Percentiles rank a stretch among this genome's conserved stretches.
These are phyloP conservation scores for Suhomyces bolitotheri DNA, from an alignment of 1,139 yeast genomes.

Conservation along the genomic window DNA sequence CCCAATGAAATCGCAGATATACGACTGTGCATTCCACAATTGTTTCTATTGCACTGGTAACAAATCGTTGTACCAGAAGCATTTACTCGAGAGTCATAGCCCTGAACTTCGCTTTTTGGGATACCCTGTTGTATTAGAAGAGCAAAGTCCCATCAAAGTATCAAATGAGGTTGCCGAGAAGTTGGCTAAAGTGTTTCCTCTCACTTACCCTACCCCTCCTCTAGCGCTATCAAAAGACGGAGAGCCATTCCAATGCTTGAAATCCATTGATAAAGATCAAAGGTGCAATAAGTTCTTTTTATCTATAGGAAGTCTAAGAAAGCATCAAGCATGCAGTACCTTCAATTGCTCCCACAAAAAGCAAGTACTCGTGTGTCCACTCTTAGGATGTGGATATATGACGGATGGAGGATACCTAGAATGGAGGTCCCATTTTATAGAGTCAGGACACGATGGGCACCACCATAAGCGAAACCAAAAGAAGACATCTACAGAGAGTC, in stretches of 20 bases:
- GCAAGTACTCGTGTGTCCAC: slow-evolving; percentile 41
- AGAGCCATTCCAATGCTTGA: slow-evolving; percentile 16
- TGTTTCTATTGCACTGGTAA: slow-evolving; percentile 39
- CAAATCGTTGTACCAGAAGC: slow-evolving; percentile 30
- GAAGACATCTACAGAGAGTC: neutral
- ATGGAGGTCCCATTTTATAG: slow-evolving; percentile 35
- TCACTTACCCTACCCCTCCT: slow-evolving; percentile 26
- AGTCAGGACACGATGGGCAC: slow-evolving; percentile 23
- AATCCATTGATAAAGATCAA: slow-evolving; percentile 3
- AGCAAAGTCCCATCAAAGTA: slow-evolving; percentile 12
- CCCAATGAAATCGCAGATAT: slow-evolving; percentile 15
- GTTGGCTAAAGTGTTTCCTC: slow-evolving; percentile 30
- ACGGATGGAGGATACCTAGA: slow-evolving; percentile 39
- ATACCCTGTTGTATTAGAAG: slow-evolving; percentile 28
- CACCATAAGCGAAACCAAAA: too few species aligned
- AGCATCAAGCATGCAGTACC: slow-evolving; percentile 24
- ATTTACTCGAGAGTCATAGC: slow-evolving; percentile 31
- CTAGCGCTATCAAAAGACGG: slow-evolving; percentile 26
- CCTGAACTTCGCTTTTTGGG: slow-evolving; percentile 29
- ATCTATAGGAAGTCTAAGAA: slow-evolving; percentile 17
- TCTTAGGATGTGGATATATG: slow-evolving; percentile 44
- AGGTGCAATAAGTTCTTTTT: slow-evolving; percentile 24
- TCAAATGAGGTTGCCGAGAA: slow-evolving; percentile 14
- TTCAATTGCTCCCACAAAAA: slow-evolving; percentile 28
- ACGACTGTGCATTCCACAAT: slow-evolving; percentile 31